A percentile compares a stretch with the other conserved stretches of the same genome.
These are phyloP conservation scores for Paramyrothecium roridum DNA, from an alignment of 2,329 filamentous ascomycete species.

Conservation along the genomic window DNA sequence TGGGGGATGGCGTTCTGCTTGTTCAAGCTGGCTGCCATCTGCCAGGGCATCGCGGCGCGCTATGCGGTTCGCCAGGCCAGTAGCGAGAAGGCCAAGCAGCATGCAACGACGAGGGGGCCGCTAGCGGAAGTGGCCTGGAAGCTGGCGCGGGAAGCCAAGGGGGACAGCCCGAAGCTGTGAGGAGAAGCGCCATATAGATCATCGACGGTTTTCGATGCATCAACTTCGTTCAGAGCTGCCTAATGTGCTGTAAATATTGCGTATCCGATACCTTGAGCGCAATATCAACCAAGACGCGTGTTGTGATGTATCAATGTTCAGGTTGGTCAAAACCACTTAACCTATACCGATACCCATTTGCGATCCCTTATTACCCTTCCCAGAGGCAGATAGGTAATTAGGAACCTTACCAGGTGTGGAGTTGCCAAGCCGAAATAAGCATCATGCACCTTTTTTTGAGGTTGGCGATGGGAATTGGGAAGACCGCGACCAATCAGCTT, in stretches of 20 bases:
- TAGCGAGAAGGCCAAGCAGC: slow-evolving; percentile 73
- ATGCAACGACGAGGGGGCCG: slow-evolving; percentile 66
- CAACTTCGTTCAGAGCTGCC: not conserved
- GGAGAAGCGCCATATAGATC: not conserved
- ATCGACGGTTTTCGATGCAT: not conserved
- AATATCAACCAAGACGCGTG: too few species aligned
- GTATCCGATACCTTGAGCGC: too few species aligned
- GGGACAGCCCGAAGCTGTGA: slow-evolving; percentile 22
- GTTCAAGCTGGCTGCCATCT: slow-evolving; percentile 59
- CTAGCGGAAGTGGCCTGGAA: slow-evolving; percentile 79
- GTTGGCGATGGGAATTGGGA: too few species aligned
- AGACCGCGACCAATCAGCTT: not conserved
- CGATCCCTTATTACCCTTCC: too few species aligned
- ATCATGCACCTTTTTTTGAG: too few species aligned
- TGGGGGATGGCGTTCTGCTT: slow-evolving; percentile 63
- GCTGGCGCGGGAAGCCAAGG: slow-evolving; percentile 51
- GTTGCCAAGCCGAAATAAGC: too few species aligned
- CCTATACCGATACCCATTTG: too few species aligned
- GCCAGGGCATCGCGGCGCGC: slow-evolving; percentile 88
- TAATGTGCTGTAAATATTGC: too few species aligned
- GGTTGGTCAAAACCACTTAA: too few species aligned
- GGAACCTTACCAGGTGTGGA: too few species aligned
- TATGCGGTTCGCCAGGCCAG: slow-evolving; percentile 85
- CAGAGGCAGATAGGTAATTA: too few species aligned
- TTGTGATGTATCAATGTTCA: too few species aligned